phyloP scores from a whole-genome alignment of 1,284 basidiomycete genomes.

The Microstroma glucosiphilum region DNA sequence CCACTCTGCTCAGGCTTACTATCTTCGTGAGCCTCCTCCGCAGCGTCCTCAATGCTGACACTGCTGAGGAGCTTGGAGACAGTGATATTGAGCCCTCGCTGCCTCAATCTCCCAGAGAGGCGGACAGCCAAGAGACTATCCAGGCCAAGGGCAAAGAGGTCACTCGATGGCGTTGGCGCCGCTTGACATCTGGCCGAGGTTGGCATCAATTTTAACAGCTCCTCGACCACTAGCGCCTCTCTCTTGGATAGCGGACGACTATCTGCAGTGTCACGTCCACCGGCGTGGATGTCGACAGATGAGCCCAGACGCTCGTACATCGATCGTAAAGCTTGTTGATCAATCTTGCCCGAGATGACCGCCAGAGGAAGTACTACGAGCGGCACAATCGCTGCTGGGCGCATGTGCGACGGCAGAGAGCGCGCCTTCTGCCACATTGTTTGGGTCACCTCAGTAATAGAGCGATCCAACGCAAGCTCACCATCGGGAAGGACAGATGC shows the following conservation, averaged over 20 bases:
- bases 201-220: constrained; percentile 5
- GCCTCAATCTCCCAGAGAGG: constrained; percentile 26
- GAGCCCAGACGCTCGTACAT: constrained; percentile 20
- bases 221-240: constrained; percentile 23
- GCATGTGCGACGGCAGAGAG: constrained; percentile 39
- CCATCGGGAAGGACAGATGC: background rate
- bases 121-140: constrained; percentile 42
- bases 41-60: constrained; percentile 30
- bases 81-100: constrained; percentile 18
- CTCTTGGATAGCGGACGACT: constrained; percentile 15
- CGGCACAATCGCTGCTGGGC: constrained; percentile 33
- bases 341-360: constrained; percentile 37
- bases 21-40: constrained; percentile 5
- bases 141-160: constrained; percentile 38
- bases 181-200: constrained; percentile 4
- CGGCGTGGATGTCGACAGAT: background rate
- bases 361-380: constrained; percentile 32
- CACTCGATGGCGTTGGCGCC: constrained; percentile 5
- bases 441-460: background rate
- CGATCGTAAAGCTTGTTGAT: constrained; percentile 21
- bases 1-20: background rate
- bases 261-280: background rate
- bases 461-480: background rate
- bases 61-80: constrained; percentile 27
- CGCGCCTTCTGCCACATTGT: constrained; percentile 3